phyloP scores from a whole-genome alignment of 106 monocot genomes.

The Ottelia alismoides region DNA sequence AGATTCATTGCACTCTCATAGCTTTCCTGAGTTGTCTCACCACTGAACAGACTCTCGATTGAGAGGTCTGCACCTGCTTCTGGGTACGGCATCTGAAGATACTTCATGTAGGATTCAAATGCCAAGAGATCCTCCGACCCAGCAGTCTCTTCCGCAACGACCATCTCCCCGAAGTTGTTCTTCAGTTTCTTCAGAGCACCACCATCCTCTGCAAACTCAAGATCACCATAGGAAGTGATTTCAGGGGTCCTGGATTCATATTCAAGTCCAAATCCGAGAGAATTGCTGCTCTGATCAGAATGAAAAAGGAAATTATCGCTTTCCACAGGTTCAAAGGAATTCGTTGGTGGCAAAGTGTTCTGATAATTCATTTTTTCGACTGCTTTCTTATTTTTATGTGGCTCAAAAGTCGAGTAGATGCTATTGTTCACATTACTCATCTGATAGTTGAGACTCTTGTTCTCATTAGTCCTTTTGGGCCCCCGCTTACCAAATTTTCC shows the following conservation, averaged over 20 bases:
- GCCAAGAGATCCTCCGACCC: constrained; percentile 29
- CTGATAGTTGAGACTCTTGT: too few relatives aligned
- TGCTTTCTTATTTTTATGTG: too few relatives aligned
- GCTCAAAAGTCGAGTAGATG: too few relatives aligned
- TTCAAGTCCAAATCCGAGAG: constrained; percentile 16
- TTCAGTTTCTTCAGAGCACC: constrained; percentile 24
- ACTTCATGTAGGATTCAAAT: constrained; percentile 30
- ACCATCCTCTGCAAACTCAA: constrained; percentile 7
- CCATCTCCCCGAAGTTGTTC: constrained; percentile 13
- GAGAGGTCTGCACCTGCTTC: constrained; percentile 14
- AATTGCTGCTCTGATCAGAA: constrained; percentile 34
- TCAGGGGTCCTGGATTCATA: constrained; percentile 21
- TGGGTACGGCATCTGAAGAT: constrained; percentile 27
- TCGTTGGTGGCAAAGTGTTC: too few relatives aligned
- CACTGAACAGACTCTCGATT: constrained; percentile 12
- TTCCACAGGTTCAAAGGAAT: too few relatives aligned
- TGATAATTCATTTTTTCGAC: too few relatives aligned
- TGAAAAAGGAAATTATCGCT: too few relatives aligned
- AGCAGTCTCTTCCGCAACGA: constrained; percentile 6
- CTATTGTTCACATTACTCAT: too few relatives aligned
- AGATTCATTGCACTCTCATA: constrained; percentile 14
- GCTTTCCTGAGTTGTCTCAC: constrained; percentile 13
- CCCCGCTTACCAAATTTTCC: not conserved
- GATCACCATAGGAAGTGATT: constrained; percentile 21
- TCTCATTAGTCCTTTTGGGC: too few relatives aligned